Conservation (phyloP, 768 basidiomycete species). For the Suillus decipiens region DNA sequence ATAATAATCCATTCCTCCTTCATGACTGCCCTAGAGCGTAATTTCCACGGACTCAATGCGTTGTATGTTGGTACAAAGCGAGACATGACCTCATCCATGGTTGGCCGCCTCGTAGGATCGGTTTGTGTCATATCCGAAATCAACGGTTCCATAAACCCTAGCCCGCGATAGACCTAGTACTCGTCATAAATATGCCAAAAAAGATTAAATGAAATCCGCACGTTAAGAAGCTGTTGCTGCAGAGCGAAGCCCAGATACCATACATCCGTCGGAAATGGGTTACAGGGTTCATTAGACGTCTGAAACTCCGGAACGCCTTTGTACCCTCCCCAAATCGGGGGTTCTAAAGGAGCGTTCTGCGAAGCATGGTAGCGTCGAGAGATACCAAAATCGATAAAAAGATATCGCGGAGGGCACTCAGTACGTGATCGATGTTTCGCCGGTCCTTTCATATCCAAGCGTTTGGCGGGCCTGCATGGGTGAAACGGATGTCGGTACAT, state of each 20-base stretch:
- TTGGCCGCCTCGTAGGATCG: slow-evolving; percentile 17
- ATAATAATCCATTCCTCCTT: slow-evolving; percentile 6
- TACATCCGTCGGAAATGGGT: slow-evolving; percentile 26
- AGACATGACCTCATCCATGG: slow-evolving; percentile 17
- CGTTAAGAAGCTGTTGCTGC: background rate
- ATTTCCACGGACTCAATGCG: slow-evolving; percentile 1
- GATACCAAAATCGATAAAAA: slow-evolving; percentile 33
- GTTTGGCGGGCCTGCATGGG: background rate
- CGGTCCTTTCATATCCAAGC: slow-evolving; percentile 5
- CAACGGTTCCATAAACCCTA: slow-evolving; percentile 34
- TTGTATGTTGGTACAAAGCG: slow-evolving; percentile 12
- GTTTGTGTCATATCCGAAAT: slow-evolving; percentile 20
- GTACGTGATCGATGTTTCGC: slow-evolving; percentile 26
- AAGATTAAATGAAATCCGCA: background rate
- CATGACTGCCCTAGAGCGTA: slow-evolving; percentile 16
- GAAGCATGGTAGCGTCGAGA: slow-evolving; percentile 22
- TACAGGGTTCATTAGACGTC: slow-evolving; percentile 11
- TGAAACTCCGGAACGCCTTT: slow-evolving; percentile 27
- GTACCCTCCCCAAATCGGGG: slow-evolving; percentile 23
- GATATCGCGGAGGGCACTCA: slow-evolving; percentile 25
- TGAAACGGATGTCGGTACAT: slow-evolving; percentile 21
- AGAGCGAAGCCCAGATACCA: slow-evolving; percentile 13
- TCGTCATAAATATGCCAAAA: background rate
- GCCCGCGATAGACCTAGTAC: slow-evolving; percentile 15
- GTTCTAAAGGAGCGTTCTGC: slow-evolving; percentile 15